These are phyloP conservation scores for Pyrenula massariospora DNA, from an alignment of 495 filamentous ascomycete genomes.

Conservation along the genomic window DNA sequence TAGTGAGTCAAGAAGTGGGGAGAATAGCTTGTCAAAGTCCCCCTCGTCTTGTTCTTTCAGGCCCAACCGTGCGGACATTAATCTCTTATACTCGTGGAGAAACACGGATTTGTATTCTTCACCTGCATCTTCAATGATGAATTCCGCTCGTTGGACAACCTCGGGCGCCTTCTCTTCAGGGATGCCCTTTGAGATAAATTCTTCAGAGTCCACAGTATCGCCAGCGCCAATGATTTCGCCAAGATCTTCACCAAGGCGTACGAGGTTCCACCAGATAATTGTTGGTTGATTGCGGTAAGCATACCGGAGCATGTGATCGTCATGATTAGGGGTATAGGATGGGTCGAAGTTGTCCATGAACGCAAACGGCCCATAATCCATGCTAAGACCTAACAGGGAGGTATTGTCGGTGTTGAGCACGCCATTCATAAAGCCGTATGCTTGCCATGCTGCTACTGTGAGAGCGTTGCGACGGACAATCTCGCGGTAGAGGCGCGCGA, in stretches of 20 bases:
- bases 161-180: slow-evolving; percentile 51
- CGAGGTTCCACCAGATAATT: slow-evolving; percentile 98
- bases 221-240: slow-evolving; percentile 80
- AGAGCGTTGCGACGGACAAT: slow-evolving; percentile 75
- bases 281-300: slow-evolving; percentile 87
- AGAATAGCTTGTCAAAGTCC: slow-evolving; percentile 71
- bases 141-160: slow-evolving; percentile 69
- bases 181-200: slow-evolving; percentile 62
- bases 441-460: slow-evolving; percentile 90
- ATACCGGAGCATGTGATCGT: slow-evolving; percentile 80
- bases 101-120: slow-evolving; percentile 85
- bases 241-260: slow-evolving; percentile 79
- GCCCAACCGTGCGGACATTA: slow-evolving; percentile 71
- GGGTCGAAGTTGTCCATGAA: slow-evolving; percentile 96
- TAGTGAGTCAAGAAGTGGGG: slow-evolving; percentile 69
- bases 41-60: slow-evolving; percentile 48
- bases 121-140: slow-evolving; percentile 60
- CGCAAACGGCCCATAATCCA: slow-evolving; percentile 94
- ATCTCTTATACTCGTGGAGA: slow-evolving; percentile 67
- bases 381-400: slow-evolving; percentile 71
- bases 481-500: slow-evolving; percentile 75
- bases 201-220: slow-evolving; percentile 48
- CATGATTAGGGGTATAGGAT: slow-evolving; percentile 90
- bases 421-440: slow-evolving; percentile 96
- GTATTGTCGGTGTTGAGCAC: slow-evolving; percentile 97